Conservation (phyloP, 306 rosid genomes). For the Styphnolobium japonicum region DNA sequence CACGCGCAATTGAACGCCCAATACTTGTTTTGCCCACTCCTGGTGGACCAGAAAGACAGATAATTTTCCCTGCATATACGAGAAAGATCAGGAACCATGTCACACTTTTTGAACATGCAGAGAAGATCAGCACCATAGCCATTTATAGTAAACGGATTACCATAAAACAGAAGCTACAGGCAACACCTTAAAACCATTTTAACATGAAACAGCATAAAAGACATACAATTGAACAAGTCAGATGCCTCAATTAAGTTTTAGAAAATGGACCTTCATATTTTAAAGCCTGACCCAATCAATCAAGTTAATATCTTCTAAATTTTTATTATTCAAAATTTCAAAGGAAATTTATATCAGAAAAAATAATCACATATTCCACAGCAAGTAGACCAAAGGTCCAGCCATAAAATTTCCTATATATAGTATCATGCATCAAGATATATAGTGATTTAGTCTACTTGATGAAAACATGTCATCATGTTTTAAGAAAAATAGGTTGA, state of each 20-base stretch:
- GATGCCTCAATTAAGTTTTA: not conserved
- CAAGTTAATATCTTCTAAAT: not conserved
- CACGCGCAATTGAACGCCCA: slow-evolving; percentile 99
- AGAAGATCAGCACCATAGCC: not conserved
- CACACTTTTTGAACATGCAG: not conserved
- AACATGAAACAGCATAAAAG: not conserved
- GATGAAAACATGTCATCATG: not conserved
- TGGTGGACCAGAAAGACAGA: slow-evolving; percentile 98
- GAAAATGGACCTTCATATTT: slow-evolving; percentile 6
- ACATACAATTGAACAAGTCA: not conserved
- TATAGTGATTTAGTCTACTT: slow-evolving; percentile 14
- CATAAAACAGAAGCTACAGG: not conserved
- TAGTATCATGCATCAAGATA: slow-evolving; percentile 14
- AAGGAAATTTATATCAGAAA: not conserved
- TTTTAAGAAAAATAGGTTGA: not conserved
- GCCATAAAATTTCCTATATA: not conserved
- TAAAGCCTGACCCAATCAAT: slow-evolving; percentile 9
- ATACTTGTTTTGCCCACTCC: slow-evolving; percentile 99
- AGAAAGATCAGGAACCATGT: slow-evolving; percentile 23
- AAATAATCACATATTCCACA: slow-evolving; percentile 17
- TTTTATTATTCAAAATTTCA: not conserved
- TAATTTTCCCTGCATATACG: slow-evolving; percentile 75
- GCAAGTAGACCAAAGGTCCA: not conserved
- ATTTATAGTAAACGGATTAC: not conserved
- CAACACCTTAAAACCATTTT: slow-evolving; percentile 7